Evolutionary conservation across 106 monocot genomes (phyloP), one percentile per base, ranked within the genome.

Genomic region (Alisma plantagoaquatica): DNA sequence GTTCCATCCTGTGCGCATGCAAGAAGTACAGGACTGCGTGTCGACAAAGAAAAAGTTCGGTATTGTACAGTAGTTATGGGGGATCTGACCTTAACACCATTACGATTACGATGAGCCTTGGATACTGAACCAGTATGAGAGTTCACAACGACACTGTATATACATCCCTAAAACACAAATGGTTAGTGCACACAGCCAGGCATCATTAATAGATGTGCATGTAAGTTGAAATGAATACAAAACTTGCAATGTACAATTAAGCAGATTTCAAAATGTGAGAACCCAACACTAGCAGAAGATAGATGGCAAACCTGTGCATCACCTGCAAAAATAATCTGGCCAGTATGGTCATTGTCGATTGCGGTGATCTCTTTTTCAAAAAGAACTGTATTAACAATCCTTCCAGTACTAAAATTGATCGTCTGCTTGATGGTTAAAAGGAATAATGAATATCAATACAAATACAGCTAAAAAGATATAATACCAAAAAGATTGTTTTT

Each of bases 291-390:
- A n/a, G n/a, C n/a, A n/a, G n/a, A n/a, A n/a, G n/a, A n/a, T n/a
- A n/a, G n/a, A n/a, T n/a, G n/a, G n/a, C n/a, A 49, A 23, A 90
- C 90, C 80, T 84, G 84, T 53, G 71, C 71, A 63, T 90, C 90
- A 31, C 90, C 90, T 51, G 77, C 73, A 60, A 90, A 90, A 60
- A 80, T 74, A 60, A 80, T 64, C 57, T 84, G 84, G 16, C 90
- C 90, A 33, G 84, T 84, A 51, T 90, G 90, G 74, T 80, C 90
- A 80, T 77, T 75, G 30, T 90, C 90, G 77, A 90, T 69, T 27
- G 90, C 90, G 46, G 84, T 84, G 31, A 90, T 58, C 60, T 72
- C 80, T 71, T 69, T 80, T 41, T 80, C 90, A 54, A 90, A 84
- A 15, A 35, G 35, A 54, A 70, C 63, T 60, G 83, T 90, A 55